Conservation (phyloP, 495 filamentous ascomycete species). For the Aspergillus taichungensis region DNA sequence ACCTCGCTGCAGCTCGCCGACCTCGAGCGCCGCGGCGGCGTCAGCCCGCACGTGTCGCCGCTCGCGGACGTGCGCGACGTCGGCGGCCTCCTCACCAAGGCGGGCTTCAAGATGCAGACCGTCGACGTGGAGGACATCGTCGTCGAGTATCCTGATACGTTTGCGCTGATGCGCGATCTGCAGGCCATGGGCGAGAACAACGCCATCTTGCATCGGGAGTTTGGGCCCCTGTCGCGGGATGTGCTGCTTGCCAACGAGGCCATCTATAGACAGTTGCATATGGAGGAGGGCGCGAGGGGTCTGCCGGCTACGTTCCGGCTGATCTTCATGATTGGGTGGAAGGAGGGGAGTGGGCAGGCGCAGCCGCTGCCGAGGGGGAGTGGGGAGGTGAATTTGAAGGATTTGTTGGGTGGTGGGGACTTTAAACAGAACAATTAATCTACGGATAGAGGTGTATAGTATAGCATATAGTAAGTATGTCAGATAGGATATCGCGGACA, state of each 20-base stretch:
- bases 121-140: conserved; percentile 97
- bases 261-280: conserved; percentile 81
- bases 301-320: conserved; percentile 86
- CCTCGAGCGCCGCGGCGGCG: conserved; percentile 76
- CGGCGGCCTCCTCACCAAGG: conserved; percentile 73
- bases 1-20: conserved; percentile 92
- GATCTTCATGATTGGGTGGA: conserved; percentile 99
- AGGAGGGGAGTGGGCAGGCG: conserved; percentile 67
- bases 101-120: conserved; percentile 91
- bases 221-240: conserved; percentile 66
- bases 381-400: conserved; percentile 73
- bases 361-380: conserved; percentile 76
- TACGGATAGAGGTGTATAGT: not conserved
- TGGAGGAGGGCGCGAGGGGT: conserved; percentile 53
- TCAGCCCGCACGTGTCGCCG: conserved; percentile 78
- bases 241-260: conserved; percentile 81
- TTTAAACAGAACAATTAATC: conserved; percentile 17
- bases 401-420: conserved; percentile 60
- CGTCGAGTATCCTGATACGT: conserved; percentile 88
- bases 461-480: conserved; percentile 15
- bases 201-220: conserved; percentile 71
- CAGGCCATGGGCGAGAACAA: conserved; percentile 93
- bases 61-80: conserved; percentile 89
- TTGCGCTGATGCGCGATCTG: conserved; percentile 85
- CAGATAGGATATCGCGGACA: conserved; percentile 5